phyloP scores from a whole-genome alignment of 805 yeast genomes.

The Hanseniaspora jakobsenii region DNA sequence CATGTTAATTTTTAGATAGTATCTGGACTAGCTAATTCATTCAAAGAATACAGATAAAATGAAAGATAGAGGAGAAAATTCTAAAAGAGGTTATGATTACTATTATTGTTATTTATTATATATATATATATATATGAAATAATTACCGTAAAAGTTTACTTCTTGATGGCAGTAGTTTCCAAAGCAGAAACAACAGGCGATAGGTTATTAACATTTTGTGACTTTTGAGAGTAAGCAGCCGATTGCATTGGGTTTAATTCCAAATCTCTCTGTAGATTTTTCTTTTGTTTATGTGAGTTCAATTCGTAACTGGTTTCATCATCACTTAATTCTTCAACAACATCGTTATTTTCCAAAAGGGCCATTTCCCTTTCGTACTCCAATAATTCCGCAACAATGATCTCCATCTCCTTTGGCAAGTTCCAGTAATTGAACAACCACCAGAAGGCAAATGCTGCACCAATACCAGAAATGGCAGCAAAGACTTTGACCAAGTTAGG shows the following conservation, averaged over 20 bases:
- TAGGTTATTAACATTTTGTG: neutral
- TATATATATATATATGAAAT: neutral
- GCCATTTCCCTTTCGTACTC: constrained; percentile 22
- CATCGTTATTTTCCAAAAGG: neutral
- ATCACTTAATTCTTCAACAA: neutral
- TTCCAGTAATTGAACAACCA: constrained; percentile 31
- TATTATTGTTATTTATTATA: neutral
- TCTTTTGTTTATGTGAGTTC: no score
- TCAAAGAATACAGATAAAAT: no score
- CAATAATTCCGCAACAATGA: constrained; percentile 21
- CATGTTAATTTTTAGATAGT: no score
- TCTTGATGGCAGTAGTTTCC: constrained; percentile 10
- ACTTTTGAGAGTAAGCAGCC: neutral
- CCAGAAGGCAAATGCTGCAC: constrained; percentile 26
- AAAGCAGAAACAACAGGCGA: constrained; percentile 15
- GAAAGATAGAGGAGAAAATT: no score
- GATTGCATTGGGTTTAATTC: constrained; percentile 13
- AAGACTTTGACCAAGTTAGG: constrained; percentile 35
- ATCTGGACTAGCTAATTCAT: no score
- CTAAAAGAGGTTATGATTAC: neutral
- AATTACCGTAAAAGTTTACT: neutral
- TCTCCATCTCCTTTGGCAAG: constrained; percentile 33
- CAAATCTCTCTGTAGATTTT: neutral
- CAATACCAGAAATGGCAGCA: constrained; percentile 31
- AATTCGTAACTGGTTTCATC: neutral